phyloP scores from a whole-genome alignment of 73 alveolate genomes.

The Blepharisma stoltei region DNA sequence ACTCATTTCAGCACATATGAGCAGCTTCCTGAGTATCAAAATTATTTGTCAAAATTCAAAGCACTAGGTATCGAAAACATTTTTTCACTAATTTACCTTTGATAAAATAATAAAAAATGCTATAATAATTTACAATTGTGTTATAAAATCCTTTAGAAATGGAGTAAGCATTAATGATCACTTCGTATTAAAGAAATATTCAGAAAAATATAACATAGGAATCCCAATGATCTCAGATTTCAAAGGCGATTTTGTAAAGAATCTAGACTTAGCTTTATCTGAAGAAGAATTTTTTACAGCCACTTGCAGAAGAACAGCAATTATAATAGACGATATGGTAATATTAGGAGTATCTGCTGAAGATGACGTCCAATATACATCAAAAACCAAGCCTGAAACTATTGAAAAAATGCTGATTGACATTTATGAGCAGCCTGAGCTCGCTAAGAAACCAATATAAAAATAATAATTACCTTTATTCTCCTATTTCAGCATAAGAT shows the following conservation, averaged over 20 bases:
- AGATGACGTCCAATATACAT: conserved; percentile 11
- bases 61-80: no score
- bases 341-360: conserved; percentile 11
- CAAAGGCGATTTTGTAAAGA: conserved; percentile 7
- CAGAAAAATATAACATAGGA: not conserved
- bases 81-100: no score
- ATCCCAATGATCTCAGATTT: conserved; percentile 14
- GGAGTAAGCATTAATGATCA: conserved; percentile 23
- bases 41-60: no score
- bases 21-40: conserved; percentile 14
- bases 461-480: no score
- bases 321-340: not conserved
- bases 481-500: no score
- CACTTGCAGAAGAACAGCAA: not conserved
- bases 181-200: conserved; percentile 1
- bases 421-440: no score
- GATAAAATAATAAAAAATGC: no score
- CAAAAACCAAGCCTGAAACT: conserved; percentile 10
- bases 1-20: not conserved
- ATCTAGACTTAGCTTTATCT: not conserved
- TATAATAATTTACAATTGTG: no score
- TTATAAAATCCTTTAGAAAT: no score
- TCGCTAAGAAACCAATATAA: no score
- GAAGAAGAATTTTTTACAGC: not conserved
- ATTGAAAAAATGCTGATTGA: not conserved